These are phyloP conservation scores for Mucor indicus DNA, from an alignment of 371 early-diverging fungal species.

Conservation along the genomic window DNA sequence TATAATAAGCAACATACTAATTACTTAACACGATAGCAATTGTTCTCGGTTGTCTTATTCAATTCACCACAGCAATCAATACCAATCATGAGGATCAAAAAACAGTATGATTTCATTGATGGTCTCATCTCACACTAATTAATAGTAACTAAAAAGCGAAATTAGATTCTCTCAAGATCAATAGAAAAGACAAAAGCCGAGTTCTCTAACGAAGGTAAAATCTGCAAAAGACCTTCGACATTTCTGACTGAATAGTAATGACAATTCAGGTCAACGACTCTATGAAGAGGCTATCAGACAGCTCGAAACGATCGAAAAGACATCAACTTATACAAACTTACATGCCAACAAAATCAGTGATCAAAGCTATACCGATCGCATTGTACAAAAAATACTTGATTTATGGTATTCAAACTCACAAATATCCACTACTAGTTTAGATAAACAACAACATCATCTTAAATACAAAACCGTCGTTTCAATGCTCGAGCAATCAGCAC, in stretches of 20 bases:
- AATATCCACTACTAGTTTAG: neutral
- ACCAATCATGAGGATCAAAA: neutral
- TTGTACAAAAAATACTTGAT: neutral
- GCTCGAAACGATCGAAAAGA: slow-evolving; percentile 17
- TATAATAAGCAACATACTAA: neutral
- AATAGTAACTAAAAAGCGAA: neutral
- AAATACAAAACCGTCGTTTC: neutral
- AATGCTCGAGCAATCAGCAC: slow-evolving; percentile 10
- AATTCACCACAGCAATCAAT: slow-evolving; percentile 2
- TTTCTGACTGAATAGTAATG: neutral
- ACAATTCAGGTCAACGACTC: slow-evolving; percentile 22
- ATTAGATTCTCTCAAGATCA: slow-evolving; percentile 7
- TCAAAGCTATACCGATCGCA: slow-evolving; percentile 4
- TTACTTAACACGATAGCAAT: slow-evolving; percentile 1
- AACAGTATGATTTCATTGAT: no score
- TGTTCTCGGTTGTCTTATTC: slow-evolving; percentile 10
- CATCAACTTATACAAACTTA: neutral
- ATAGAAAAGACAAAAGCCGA: slow-evolving; percentile 6
- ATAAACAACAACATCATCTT: neutral
- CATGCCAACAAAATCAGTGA: neutral
- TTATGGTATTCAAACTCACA: slow-evolving; percentile 1
- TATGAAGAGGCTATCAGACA: slow-evolving; percentile 31
- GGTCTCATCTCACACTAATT: no score
- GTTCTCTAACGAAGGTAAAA: slow-evolving; percentile 7
- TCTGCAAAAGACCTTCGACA: neutral